Evolutionary conservation across 805 yeast species (phyloP).

Genomic region (Candida arabinofermentans): DNA sequence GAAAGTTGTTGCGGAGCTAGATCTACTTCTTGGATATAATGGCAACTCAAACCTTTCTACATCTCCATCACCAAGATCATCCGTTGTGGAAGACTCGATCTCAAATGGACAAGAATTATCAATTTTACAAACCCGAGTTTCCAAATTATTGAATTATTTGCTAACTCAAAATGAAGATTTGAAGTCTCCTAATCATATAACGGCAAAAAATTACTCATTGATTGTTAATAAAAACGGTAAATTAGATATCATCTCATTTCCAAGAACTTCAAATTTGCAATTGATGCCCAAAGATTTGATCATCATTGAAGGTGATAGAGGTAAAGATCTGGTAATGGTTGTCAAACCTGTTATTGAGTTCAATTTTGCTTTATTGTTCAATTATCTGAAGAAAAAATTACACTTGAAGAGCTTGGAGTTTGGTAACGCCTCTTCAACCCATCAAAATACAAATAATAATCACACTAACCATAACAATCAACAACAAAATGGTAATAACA

Average conservation of each 20-base stretch:
- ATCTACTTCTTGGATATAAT: constrained; percentile 20
- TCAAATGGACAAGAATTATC: constrained; percentile 3
- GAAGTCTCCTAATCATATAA: constrained; percentile 28
- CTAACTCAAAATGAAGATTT: constrained; percentile 44
- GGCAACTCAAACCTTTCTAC: background rate
- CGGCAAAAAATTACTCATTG: constrained; percentile 33
- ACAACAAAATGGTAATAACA: constrained; percentile 23
- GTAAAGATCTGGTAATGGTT: constrained; percentile 73
- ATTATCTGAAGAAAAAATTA: constrained; percentile 68
- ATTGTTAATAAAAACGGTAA: constrained; percentile 38
- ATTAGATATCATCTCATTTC: constrained; percentile 65
- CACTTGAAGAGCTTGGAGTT: constrained; percentile 51
- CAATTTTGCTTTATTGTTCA: constrained; percentile 65
- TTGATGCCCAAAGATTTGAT: constrained; percentile 62
- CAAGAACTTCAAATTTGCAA: constrained; percentile 57
- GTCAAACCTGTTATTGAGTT: constrained; percentile 60
- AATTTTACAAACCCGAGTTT: constrained; percentile 21
- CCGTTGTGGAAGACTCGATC: constrained; percentile 10
- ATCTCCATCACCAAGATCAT: constrained; percentile 17
- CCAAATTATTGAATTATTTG: constrained; percentile 35
- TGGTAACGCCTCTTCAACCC: constrained; percentile 28
- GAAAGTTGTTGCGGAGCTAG: constrained; percentile 35
- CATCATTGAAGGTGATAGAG: constrained; percentile 80
- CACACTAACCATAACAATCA: no score
- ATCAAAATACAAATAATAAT: no score